Conservation (phyloP, 495 filamentous ascomycete genomes). For the Lichenothelia convexa region DNA sequence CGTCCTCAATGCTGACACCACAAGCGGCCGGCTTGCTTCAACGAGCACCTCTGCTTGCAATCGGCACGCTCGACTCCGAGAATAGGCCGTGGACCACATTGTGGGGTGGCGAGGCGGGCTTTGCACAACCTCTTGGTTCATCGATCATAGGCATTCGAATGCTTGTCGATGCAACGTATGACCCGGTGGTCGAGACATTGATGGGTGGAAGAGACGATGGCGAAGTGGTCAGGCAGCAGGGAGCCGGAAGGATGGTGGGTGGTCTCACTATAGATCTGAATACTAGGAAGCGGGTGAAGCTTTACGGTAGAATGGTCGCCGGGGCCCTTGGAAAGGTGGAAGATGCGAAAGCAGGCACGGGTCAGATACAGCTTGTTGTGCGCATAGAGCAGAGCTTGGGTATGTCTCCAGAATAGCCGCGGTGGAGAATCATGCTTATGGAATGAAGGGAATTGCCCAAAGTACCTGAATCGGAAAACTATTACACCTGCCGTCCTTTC, state of each 20-base stretch:
- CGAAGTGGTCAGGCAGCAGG: conserved; percentile 21
- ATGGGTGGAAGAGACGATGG: conserved; percentile 24
- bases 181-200: conserved; percentile 45
- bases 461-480: conserved; percentile 59
- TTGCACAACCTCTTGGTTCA: conserved; percentile 37
- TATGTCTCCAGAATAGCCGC: conserved; percentile 15
- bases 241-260: conserved; percentile 29
- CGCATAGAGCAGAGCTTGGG: conserved; percentile 50
- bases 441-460: conserved; percentile 51
- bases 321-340: conserved; percentile 27
- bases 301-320: conserved; percentile 43
- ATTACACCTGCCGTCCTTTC: conserved; percentile 34
- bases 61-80: conserved; percentile 47
- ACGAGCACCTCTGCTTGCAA: conserved; percentile 42
- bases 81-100: conserved; percentile 55
- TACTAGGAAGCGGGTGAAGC: conserved; percentile 44
- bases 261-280: conserved; percentile 51
- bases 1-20: conserved; percentile 33
- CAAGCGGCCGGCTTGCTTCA: conserved; percentile 34
- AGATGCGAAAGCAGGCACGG: conserved; percentile 15
- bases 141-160: conserved; percentile 40
- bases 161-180: conserved; percentile 35
- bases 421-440: conserved; percentile 1
- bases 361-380: conserved; percentile 45
- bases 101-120: conserved; percentile 53